These are phyloP conservation scores for Darksidea phi DNA, from an alignment of 495 filamentous ascomycete species.

Conservation along the genomic window DNA sequence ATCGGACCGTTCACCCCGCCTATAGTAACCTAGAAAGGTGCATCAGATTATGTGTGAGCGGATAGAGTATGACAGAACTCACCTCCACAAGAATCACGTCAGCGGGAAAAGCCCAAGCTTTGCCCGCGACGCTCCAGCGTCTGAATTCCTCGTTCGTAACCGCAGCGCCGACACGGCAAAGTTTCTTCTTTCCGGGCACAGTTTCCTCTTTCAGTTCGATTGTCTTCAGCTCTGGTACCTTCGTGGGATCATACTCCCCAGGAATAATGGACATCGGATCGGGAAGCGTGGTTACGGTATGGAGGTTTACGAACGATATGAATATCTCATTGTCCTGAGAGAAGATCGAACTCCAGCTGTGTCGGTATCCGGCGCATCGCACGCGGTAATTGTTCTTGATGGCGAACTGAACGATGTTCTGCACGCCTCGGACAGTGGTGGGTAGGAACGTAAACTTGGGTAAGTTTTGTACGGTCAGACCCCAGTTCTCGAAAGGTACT, in stretches of 20 bases:
- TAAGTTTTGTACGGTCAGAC: slow-evolving; percentile 47
- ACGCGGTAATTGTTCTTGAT: slow-evolving; percentile 44
- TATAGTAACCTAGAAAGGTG: slow-evolving; percentile 44
- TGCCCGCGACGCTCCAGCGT: slow-evolving; percentile 48
- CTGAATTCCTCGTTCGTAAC: slow-evolving; percentile 54
- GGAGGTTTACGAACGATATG: slow-evolving; percentile 50
- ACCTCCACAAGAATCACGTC: slow-evolving; percentile 56
- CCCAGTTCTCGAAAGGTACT: slow-evolving; percentile 53
- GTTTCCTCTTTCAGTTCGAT: slow-evolving; percentile 46
- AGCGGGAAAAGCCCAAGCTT: slow-evolving; percentile 48
- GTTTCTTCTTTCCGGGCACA: slow-evolving; percentile 33
- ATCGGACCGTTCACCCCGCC: slow-evolving; percentile 55
- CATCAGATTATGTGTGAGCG: background rate
- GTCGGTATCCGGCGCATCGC: slow-evolving; percentile 51
- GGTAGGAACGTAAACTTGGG: slow-evolving; percentile 51
- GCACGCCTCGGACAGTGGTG: slow-evolving; percentile 48
- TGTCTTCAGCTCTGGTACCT: slow-evolving; percentile 36
- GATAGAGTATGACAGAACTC: slow-evolving; percentile 2
- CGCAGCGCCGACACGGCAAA: slow-evolving; percentile 48
- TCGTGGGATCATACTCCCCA: slow-evolving; percentile 36
- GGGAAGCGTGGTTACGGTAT: slow-evolving; percentile 45
- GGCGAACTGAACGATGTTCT: slow-evolving; percentile 49
- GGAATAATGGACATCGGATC: slow-evolving; percentile 43
- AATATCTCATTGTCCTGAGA: slow-evolving; percentile 50
- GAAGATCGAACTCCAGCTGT: slow-evolving; percentile 52